Base-by-base conservation (phyloP, 257 asterid genomes). In the Solanum dulcamara region DNA sequence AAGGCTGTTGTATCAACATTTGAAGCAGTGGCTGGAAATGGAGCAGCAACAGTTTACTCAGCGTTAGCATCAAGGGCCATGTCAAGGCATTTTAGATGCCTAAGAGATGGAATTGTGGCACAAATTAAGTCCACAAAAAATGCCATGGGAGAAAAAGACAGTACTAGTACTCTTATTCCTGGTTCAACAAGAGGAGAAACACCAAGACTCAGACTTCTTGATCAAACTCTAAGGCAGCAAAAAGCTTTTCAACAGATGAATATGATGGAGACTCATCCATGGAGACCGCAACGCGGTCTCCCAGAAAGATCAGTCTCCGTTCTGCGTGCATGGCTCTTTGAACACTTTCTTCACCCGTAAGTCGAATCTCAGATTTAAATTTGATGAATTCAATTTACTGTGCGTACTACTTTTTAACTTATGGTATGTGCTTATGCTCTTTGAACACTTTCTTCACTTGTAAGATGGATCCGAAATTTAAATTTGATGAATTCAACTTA, bases 311-410 rank as follows among this genome's bases (percentile, higher is more conserved):
- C 99, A 2, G 98, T 96, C 2, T 93, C 97, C 28, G 88, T 92
- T 46, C 93, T 92, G 37, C 92, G 99, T 0, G 98, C 98, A 7
- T 96, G 99, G 99, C 98, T 96, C 62, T 96, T 96, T 88, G 99
- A 96, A 67, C 99, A 96, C 93, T 96, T 96, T 84, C 94, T 96
- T 14, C 97, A 96, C 90, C 99, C 99, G 80, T 70, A 70, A 70
- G 80, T 70, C 10, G 7, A 0, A 68, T 35, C 46, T 6, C 48
- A 68, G 2, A 68, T 68, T 68, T 68, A 68, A 68, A 68, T 68
- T 68, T 35, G 28, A 30, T 30, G 24, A 66, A 30, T 66, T 66
- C n/a, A 66, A 66, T 40, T 66, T 62, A 62, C 10, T 2, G 15
- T 4, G 10, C 4, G 0, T n/a, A 60, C 4, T 8, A 20, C 12